Percentiles rank a stretch among this genome's conserved stretches.
phyloP scores from a whole-genome alignment of 1,139 yeast species.

The Hyphopichia khmerensis region DNA sequence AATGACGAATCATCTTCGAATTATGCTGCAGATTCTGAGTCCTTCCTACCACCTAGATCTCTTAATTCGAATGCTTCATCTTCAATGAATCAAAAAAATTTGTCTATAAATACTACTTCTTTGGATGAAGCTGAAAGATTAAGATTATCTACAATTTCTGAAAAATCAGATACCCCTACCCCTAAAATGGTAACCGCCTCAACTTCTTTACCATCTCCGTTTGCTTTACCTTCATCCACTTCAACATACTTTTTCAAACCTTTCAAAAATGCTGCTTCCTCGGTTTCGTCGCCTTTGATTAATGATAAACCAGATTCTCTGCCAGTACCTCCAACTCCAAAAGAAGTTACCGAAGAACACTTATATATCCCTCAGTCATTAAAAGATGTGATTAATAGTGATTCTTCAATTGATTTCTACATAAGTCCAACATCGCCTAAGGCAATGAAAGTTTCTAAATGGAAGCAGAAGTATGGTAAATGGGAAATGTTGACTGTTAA shows the following conservation, averaged over 20 bases:
- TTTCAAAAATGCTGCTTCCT: conserved; percentile 9
- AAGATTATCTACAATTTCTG: conserved; percentile 7
- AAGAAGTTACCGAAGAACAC: conserved; percentile 13
- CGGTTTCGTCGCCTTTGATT: not conserved
- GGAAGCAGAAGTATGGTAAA: conserved; percentile 45
- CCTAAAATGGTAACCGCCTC: conserved; percentile 14
- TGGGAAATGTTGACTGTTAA: conserved; percentile 47
- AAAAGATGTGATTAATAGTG: conserved; percentile 40
- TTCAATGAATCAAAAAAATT: conserved; percentile 3
- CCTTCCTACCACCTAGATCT: not conserved
- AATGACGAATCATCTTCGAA: not conserved
- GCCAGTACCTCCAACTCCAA: not conserved
- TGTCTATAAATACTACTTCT: conserved; percentile 4
- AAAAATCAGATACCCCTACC: conserved; percentile 6
- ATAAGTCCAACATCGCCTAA: conserved; percentile 36
- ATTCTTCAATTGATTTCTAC: conserved; percentile 39
- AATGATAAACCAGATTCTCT: not conserved
- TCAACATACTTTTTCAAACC: conserved; percentile 42
- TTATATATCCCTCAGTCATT: conserved; percentile 34
- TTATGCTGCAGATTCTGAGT: not conserved
- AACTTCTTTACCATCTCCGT: conserved; percentile 34
- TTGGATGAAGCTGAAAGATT: conserved; percentile 3
- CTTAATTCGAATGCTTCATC: not conserved
- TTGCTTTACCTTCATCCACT: conserved; percentile 48
- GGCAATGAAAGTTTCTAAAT: conserved; percentile 41